Evolutionary conservation across 768 basidiomycete species (phyloP), one percentile per base, ranked within the genome.

Genomic region (Lyophyllum atratum): DNA sequence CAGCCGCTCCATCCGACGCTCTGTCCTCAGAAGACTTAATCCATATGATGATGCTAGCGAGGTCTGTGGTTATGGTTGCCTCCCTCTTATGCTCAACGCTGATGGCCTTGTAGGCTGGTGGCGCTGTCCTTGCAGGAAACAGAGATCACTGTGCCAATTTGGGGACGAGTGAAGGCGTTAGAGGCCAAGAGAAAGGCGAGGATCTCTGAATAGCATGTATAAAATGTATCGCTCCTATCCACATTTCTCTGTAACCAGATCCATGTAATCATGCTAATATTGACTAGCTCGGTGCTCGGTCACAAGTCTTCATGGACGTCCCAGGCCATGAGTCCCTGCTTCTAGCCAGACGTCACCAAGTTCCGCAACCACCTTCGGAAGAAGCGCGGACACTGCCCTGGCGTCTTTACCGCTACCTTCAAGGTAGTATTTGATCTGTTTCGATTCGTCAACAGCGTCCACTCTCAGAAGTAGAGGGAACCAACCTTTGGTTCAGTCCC

Each of bases 401-500:
- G 73, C 64, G 60, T 89, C 72, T 48, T 68, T 75, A 0, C 92
- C 91, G 48, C 76, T 81, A 11, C 90, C 93, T 74, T 95, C 93
- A 26, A 95, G 75, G 66, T 95, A 95, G 69, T 89, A 93, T 68
- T 95, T 95, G 73, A 94, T 91, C 90, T 80, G 45, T n/a, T 43
- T 43, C n/a, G 26, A 28, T 22, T 37, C 39, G 31, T 34, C 31
- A 43, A 80, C 51, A 33, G 51, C 31, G 22, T 46, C 45, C 43
- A 40, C 22, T 52, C 28, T 29, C 19, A 11, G 29, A 22, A 7
- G 3, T 52, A 29, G 21, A 56, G 22, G 46, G 17, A 21, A 55
- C 59, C 29, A 64, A 89, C 91, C 84, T 95, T 95, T 0, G 93
- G 93, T 64, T 95, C 93, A 14, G 93, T 95, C 19, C 93, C 93